phyloP scores from a whole-genome alignment of 805 yeast species.

The Candida vaughaniae region DNA sequence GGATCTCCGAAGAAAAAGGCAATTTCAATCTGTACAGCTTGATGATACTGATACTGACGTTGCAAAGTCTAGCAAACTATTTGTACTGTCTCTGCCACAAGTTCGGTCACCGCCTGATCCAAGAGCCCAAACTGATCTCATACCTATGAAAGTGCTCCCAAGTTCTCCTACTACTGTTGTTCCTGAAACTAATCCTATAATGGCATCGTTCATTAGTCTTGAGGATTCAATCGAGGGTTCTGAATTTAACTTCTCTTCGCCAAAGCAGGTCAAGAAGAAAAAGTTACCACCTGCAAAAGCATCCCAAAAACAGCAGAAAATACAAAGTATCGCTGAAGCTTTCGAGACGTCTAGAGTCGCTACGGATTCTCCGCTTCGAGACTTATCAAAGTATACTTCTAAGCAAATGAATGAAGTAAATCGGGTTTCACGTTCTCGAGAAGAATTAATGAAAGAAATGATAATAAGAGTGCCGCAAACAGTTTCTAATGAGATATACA shows the following conservation, averaged over 20 bases:
- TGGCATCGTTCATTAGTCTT: conserved; percentile 1
- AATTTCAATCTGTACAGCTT: too few relatives aligned
- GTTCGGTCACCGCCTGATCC: too few relatives aligned
- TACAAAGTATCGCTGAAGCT: not conserved
- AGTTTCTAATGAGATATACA: conserved; percentile 23
- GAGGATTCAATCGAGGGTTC: conserved; percentile 7
- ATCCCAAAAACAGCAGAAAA: not conserved
- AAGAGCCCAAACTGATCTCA: too few relatives aligned
- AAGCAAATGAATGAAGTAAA: conserved; percentile 37
- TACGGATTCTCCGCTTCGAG: conserved; percentile 3
- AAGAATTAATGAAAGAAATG: conserved; percentile 52
- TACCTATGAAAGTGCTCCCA: too few relatives aligned
- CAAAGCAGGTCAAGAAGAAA: not conserved
- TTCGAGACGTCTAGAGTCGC: conserved; percentile 1
- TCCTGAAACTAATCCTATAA: not conserved
- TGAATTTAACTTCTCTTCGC: conserved; percentile 4
- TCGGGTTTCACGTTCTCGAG: conserved; percentile 41
- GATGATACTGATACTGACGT: too few relatives aligned
- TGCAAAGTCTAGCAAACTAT: too few relatives aligned
- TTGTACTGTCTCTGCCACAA: too few relatives aligned
- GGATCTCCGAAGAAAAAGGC: too few relatives aligned
- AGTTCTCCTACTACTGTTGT: too few relatives aligned
- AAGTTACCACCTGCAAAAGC: not conserved
- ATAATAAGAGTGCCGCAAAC: conserved; percentile 39
- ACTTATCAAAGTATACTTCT: conserved; percentile 16